Evolutionary conservation across 768 basidiomycete genomes (phyloP), one percentile per base, ranked within the genome.

Genomic region (Asterophora lycoperdoides): DNA sequence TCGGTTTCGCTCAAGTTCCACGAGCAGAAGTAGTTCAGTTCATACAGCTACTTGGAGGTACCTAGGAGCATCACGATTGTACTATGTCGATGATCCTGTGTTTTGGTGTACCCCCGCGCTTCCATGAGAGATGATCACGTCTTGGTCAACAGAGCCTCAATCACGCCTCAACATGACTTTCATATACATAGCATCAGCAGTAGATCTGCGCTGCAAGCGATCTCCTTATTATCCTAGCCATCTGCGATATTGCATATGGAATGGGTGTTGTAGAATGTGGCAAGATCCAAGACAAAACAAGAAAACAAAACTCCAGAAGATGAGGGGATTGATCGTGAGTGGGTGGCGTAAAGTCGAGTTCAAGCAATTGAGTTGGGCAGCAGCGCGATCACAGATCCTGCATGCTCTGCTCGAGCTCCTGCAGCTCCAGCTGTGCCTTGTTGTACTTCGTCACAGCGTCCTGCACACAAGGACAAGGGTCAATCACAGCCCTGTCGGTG

Each of bases 1-100:
- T 93, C 90, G 3, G 63, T 96, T 54, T 92, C 90, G 3, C 69
- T 96, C 42, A 88, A 75, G 49, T 94, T 94, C 69, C 65, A 71
- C 15, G 77, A 82, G 0, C 79, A 78, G 50, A 62, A 71, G 44
- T 60, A 60, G 52, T 41, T 34, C 23, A 23, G 23, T 6, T 3
- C 23, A 6, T 23, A 6, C n/a, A n/a, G n/a, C n/a, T n/a, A 41
- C 49, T 41, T 36, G 18, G 40, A 36, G 28, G 29, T 10, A 5
- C 10, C 10, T 29, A 13, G 3, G 9, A 32, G 9, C 30, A 32
- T 29, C 30, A 8, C 2, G 30, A 10, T 13, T 32, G 4, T 32
- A 4, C 13, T 8, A 13, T 32, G 30, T 32, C 8, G 9, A 32
- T 9, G 23, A 23, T 23, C 23, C 13, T 3, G 30, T 13, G 30